phyloP scores from a whole-genome alignment of 169 alveolate species.

The Plasmodium gallinaceum region DNA sequence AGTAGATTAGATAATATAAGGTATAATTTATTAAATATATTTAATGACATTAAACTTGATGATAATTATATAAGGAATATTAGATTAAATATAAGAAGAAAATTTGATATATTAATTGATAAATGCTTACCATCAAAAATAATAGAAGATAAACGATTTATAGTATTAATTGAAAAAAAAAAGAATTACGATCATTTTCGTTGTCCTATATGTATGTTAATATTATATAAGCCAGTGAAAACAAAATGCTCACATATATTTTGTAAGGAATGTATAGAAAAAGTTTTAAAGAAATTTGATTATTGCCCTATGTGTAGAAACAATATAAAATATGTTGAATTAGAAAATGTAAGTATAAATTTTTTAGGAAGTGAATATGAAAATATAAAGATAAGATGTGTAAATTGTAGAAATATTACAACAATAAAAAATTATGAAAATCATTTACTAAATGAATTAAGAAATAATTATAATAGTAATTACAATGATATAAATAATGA shows the following conservation, averaged over 20 bases:
- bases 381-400: conserved; percentile 36
- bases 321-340: conserved; percentile 23
- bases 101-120: conserved; percentile 29
- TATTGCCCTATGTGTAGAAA: conserved; percentile 56
- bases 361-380: conserved; percentile 31
- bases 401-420: conserved; percentile 24
- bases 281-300: conserved; percentile 55
- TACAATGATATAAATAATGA: neutral
- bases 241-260: conserved; percentile 80
- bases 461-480: neutral
- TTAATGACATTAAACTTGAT: conserved; percentile 21
- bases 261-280: conserved; percentile 78
- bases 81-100: conserved; percentile 26
- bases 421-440: conserved; percentile 42
- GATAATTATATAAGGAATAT: conserved; percentile 5
- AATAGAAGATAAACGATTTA: conserved; percentile 51
- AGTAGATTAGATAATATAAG: neutral
- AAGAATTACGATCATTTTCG: conserved; percentile 58
- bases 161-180: conserved; percentile 40
- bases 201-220: conserved; percentile 78
- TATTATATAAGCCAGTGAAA: conserved; percentile 77
- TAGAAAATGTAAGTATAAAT: conserved; percentile 19
- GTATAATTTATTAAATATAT: neutral
- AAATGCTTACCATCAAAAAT: conserved; percentile 17
- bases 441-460: conserved; percentile 18